Conservation (phyloP, 768 basidiomycete genomes). For the Pisolithus marmoratus region DNA sequence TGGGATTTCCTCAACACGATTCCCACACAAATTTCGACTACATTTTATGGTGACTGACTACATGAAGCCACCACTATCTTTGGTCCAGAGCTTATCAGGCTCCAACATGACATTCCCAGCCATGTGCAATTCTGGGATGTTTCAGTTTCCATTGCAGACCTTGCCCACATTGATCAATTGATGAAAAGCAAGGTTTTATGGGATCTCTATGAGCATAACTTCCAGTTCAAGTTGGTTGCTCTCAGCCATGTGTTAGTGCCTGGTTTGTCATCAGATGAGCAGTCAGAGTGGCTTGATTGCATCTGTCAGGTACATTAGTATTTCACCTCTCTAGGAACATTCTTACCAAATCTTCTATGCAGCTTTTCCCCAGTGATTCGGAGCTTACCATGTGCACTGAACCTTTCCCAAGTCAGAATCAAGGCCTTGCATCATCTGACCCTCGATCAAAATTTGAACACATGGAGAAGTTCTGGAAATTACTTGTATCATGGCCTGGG, state of each 20-base stretch:
- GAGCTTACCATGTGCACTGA: background rate
- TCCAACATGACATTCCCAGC: background rate
- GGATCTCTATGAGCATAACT: constrained; percentile 14
- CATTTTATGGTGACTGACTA: background rate
- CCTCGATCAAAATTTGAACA: background rate
- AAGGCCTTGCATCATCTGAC: background rate
- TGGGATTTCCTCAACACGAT: background rate
- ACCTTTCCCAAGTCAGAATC: background rate
- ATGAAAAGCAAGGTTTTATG: constrained; percentile 9
- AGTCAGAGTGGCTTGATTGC: background rate
- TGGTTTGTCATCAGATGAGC: background rate
- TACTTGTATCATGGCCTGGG: background rate
- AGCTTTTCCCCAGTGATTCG: background rate
- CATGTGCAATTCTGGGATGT: background rate
- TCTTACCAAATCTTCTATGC: no score
- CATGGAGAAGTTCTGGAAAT: background rate
- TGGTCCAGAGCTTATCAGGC: background rate
- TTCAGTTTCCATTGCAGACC: background rate
- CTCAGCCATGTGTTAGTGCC: constrained; percentile 3
- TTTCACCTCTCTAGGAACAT: background rate
- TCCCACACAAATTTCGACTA: background rate
- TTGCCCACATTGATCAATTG: background rate
- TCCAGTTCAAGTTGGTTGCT: constrained; percentile 12
- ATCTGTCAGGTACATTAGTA: background rate
- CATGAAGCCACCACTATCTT: background rate